phyloP scores from a whole-genome alignment of 2,329 filamentous ascomycete genomes.

The Chaetomiaceae sp. region DNA sequence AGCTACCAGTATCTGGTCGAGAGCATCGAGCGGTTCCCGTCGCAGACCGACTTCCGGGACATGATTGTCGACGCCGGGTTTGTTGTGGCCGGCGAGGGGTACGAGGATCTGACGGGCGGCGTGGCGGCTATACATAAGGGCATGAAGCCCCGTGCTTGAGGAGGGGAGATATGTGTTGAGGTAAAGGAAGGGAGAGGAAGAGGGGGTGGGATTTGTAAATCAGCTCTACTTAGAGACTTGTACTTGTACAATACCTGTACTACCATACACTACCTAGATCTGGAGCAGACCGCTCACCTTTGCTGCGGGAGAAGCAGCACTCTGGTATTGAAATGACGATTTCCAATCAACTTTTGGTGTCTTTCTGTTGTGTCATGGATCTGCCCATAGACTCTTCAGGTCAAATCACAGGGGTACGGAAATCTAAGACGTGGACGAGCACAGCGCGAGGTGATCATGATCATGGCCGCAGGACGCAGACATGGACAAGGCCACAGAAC shows the following conservation, averaged over 20 bases:
- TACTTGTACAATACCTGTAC: background rate
- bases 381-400: too few species aligned
- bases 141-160: conserved; percentile 63
- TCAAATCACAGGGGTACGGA: too few species aligned
- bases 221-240: background rate
- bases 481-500: too few species aligned
- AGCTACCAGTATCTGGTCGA: conserved; percentile 99
- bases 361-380: too few species aligned
- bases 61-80: conserved; percentile 88
- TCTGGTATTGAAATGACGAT: too few species aligned
- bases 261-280: too few species aligned
- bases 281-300: too few species aligned
- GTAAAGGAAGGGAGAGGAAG: background rate
- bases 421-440: too few species aligned
- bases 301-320: too few species aligned
- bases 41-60: conserved; percentile 73
- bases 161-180: background rate
- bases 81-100: conserved; percentile 72
- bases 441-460: too few species aligned
- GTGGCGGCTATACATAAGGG: conserved; percentile 97
- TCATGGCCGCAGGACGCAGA: too few species aligned
- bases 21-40: conserved; percentile 91
- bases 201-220: background rate
- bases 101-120: conserved; percentile 85
- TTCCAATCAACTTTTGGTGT: too few species aligned